Base-by-base conservation (phyloP, 1,284 basidiomycete genomes). In the Sanghuangporus baumii region DNA sequence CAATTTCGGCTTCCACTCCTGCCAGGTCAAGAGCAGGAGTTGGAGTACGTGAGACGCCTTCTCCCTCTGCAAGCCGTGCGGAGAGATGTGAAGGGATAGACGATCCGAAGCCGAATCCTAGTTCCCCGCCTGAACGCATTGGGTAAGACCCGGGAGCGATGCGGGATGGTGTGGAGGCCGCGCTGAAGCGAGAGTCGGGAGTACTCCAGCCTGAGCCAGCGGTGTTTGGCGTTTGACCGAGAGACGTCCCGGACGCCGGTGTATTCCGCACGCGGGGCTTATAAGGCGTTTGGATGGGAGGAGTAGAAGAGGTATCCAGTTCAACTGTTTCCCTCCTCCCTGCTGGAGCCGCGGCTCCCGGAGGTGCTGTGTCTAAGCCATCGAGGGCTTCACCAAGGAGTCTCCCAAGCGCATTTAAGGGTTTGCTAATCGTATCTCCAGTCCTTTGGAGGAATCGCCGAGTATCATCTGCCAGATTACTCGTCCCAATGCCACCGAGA, bases 351-450 rank as follows among this genome's bases (percentile, higher is more conserved):
- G 36, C 51, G 12, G 43, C 51, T 74, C 76, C 46, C 78, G 79
- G 51, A 51, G 57, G 67, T 3, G 69, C 71, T 59, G 74, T 75
- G 58, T 78, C 78, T 2, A 75, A 73, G 50, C 75, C 75, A 68
- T 92, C 90, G 7, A 92, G 73, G 0, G 87, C 89, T 62, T 89
- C 89, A 68, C 81, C 89, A 71, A 97, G 89, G 66, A 97, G 94
- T 64, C 90, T 85, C 9, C 93, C 85, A 59, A 97, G 89, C 1
- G 94, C 93, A 65, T 79, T 91, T 12, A 97, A 79, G 5, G 94
- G 94, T 71, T 93, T 93, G 14, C 88, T 91, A 63, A 96, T 88
- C 0, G 86, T 91, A 70, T 94, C 92, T 5, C 93, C 91, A 0
- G 94, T 96, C 70, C 90, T 88, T 73, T 94, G 89, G 61, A 97